These are phyloP conservation scores for Helenozyma rhizophorensis DNA, from an alignment of 805 yeast genomes.

Conservation along the genomic window DNA sequence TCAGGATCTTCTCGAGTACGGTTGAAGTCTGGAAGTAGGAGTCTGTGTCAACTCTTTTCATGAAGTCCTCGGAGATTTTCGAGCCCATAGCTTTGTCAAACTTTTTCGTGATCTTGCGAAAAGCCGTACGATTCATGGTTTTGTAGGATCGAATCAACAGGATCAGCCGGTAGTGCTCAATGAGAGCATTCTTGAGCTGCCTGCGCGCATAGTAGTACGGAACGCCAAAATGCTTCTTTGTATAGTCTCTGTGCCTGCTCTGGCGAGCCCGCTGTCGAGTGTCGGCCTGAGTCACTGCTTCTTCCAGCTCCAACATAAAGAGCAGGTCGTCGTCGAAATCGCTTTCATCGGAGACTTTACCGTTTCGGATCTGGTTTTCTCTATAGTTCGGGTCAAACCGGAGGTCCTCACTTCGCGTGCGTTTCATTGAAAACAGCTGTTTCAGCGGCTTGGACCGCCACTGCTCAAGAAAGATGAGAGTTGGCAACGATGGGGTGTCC, in stretches of 20 bases:
- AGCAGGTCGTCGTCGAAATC: slow-evolving; percentile 8
- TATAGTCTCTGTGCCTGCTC: slow-evolving; percentile 47
- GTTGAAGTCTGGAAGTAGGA: slow-evolving; percentile 62
- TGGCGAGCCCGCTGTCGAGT: slow-evolving; percentile 18
- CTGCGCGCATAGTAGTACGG: slow-evolving; percentile 64
- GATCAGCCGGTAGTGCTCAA: slow-evolving; percentile 70
- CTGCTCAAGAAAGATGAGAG: slow-evolving; percentile 23
- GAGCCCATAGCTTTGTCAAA: slow-evolving; percentile 70
- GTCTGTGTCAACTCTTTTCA: slow-evolving; percentile 49
- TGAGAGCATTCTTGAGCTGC: slow-evolving; percentile 62
- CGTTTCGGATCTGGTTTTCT: slow-evolving; percentile 39
- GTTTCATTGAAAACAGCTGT: background rate
- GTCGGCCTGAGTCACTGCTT: slow-evolving; percentile 9
- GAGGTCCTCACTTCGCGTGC: slow-evolving; percentile 2
- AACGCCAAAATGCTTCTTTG: slow-evolving; percentile 35
- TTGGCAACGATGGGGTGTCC: slow-evolving; percentile 42
- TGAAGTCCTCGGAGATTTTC: slow-evolving; percentile 41
- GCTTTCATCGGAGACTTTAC: slow-evolving; percentile 12
- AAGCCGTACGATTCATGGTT: slow-evolving; percentile 78
- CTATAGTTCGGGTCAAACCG: slow-evolving; percentile 29
- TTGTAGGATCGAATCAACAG: slow-evolving; percentile 69
- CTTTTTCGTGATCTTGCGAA: slow-evolving; percentile 84
- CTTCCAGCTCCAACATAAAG: background rate
- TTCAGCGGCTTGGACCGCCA: slow-evolving; percentile 3
- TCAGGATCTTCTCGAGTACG: slow-evolving; percentile 58